A percentile compares a stretch with the other conserved stretches of the same genome.
Evolutionary conservation across 116 monocot genomes (phyloP).

Genomic region (Cymodocea nodosa): DNA sequence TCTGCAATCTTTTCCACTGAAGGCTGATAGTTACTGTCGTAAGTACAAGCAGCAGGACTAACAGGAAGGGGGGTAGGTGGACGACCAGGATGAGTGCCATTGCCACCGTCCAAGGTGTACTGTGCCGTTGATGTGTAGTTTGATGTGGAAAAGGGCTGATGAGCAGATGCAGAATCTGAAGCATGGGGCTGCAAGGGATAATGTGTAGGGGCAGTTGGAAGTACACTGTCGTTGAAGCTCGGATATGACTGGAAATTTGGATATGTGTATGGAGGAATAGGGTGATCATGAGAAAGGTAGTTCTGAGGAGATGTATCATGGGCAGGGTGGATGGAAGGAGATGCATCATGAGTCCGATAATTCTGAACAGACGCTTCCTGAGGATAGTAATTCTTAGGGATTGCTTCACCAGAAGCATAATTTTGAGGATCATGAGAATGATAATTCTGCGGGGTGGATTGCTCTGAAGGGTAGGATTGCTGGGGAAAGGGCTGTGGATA

Average conservation of each 20-base stretch:
- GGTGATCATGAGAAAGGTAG: conserved; percentile 14
- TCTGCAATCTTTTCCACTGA: conserved; percentile 80
- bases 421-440: conserved; percentile 11
- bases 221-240: conserved; percentile 55
- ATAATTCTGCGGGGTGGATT: conserved; percentile 22
- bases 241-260: conserved; percentile 94
- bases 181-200: conserved; percentile 60
- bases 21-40: conserved; percentile 81
- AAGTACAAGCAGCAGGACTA: conserved; percentile 31
- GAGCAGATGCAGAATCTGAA: conserved; percentile 19
- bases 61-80: conserved; percentile 4
- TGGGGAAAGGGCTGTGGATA: conserved; percentile 30
- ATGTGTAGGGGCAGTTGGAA: conserved; percentile 55
- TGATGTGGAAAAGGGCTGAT: conserved; percentile 18
- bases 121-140: conserved; percentile 16
- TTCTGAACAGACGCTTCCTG: conserved; percentile 5
- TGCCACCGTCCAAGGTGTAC: conserved; percentile 12
- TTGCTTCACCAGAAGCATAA: conserved; percentile 5
- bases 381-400: conserved; percentile 10
- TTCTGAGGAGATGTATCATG: conserved; percentile 26
- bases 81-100: conserved; percentile 11
- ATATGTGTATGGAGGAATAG: conserved; percentile 33
- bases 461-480: conserved; percentile 26
- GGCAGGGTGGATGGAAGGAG: background rate
- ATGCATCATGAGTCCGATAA: conserved; percentile 5